A percentile compares a stretch with the other conserved stretches of the same genome.
Evolutionary conservation across 768 basidiomycete genomes (phyloP).

Genomic region (Chalciporus sphaerocephalus): DNA sequence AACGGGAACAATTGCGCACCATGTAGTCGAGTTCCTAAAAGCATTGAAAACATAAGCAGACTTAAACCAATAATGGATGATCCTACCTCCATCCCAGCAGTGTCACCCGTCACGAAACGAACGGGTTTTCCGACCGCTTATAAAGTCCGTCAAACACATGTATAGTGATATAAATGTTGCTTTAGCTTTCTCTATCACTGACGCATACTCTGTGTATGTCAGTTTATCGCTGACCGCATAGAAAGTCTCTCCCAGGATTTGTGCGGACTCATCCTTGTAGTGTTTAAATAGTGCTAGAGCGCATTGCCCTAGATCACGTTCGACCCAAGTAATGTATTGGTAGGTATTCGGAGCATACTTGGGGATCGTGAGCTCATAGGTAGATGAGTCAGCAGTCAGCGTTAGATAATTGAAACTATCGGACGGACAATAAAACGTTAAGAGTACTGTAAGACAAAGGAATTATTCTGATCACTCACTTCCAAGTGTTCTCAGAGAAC

Average conservation of each 20-base stretch:
- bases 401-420: conserved; percentile 12
- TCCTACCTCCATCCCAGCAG: conserved; percentile 19
- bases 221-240: conserved; percentile 24
- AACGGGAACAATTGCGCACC: conserved; percentile 15
- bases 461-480: conserved; percentile 7
- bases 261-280: conserved; percentile 17
- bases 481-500: conserved; percentile 24
- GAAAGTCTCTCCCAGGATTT: conserved; percentile 21
- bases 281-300: conserved; percentile 22
- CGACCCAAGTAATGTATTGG: conserved; percentile 23
- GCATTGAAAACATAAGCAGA: not conserved
- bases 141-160: no score
- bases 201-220: conserved; percentile 14
- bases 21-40: conserved; percentile 23
- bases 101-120: conserved; percentile 16
- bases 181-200: conserved; percentile 16
- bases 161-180: conserved; percentile 8
- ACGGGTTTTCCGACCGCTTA: conserved; percentile 28
- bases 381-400: conserved; percentile 5
- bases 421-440: not conserved
- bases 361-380: conserved; percentile 19
- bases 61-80: no score
- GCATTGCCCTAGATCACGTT: conserved; percentile 23
- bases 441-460: not conserved
- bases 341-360: conserved; percentile 15